A percentile compares a stretch with the other conserved stretches of the same genome.
These are phyloP conservation scores for Corchorus olitorius DNA, from an alignment of 345 rosid genomes.

Conservation along the genomic window DNA sequence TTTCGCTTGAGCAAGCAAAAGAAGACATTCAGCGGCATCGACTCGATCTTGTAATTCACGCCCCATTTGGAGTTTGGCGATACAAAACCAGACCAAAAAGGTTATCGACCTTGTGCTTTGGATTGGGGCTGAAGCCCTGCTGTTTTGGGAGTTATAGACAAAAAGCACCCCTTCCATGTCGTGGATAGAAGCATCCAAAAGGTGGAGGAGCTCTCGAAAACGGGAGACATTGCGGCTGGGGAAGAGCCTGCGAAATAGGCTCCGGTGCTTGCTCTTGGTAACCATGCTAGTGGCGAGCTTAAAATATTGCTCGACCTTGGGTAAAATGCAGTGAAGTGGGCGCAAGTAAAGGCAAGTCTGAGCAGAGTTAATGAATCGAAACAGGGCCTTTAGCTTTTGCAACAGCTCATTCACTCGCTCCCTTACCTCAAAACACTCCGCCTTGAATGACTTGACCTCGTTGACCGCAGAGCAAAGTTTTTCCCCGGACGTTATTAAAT, in stretches of 20 bases:
- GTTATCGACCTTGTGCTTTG: constrained; percentile 68
- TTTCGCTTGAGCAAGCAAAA: constrained; percentile 59
- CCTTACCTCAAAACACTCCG: too few relatives aligned
- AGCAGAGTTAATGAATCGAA: too few relatives aligned
- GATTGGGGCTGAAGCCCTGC: constrained; percentile 55
- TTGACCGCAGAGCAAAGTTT: too few relatives aligned
- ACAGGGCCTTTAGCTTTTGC: too few relatives aligned
- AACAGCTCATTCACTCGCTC: too few relatives aligned
- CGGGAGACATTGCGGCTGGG: constrained; percentile 52
- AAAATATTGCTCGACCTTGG: too few relatives aligned
- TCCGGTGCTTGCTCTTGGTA: constrained; percentile 57
- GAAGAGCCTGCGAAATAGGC: constrained; percentile 54
- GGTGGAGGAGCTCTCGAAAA: constrained; percentile 52
- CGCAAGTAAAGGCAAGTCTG: too few relatives aligned
- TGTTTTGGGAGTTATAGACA: constrained; percentile 43
- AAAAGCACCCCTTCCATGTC: constrained; percentile 69
- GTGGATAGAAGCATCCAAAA: constrained; percentile 66
- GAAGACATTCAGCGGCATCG: constrained; percentile 71
- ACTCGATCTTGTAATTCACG: constrained; percentile 41
- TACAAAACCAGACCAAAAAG: constrained; percentile 76
- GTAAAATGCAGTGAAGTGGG: too few relatives aligned
- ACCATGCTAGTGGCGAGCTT: too few relatives aligned
- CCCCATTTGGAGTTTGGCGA: constrained; percentile 56
- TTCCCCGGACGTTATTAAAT: too few relatives aligned
- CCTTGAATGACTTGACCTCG: too few relatives aligned